Conservation (phyloP, 2,329 filamentous ascomycete genomes). For the Knoxdaviesia proteae region DNA sequence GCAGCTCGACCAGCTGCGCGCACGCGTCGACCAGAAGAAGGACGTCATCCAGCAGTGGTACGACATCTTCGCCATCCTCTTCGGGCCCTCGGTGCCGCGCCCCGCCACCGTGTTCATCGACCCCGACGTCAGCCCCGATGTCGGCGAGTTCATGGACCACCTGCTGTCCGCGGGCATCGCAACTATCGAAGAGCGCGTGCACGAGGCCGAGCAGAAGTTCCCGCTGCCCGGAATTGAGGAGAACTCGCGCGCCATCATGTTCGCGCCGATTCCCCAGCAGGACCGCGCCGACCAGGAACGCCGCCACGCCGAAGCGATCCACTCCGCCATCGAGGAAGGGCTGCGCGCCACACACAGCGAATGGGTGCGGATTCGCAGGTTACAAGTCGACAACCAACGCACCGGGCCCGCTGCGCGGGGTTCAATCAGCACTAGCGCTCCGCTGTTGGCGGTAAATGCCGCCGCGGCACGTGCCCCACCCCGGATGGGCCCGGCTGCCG, state of each 20-base stretch:
- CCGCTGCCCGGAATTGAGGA: not conserved
- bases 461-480: too few relatives aligned
- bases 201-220: slow-evolving; percentile 1
- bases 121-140: slow-evolving; percentile 6
- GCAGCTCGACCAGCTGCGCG: slow-evolving; percentile 6
- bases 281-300: too few relatives aligned
- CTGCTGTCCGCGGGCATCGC: not conserved
- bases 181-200: not conserved
- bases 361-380: too few relatives aligned
- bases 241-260: not conserved
- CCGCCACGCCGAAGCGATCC: too few relatives aligned
- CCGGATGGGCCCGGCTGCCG: too few relatives aligned
- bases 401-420: too few relatives aligned
- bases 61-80: slow-evolving; percentile 7
- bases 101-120: slow-evolving; percentile 7
- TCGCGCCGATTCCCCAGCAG: not conserved
- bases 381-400: too few relatives aligned
- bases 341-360: too few relatives aligned
- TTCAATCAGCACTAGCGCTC: too few relatives aligned
- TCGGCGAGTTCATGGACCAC: slow-evolving; percentile 6
- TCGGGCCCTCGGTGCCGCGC: slow-evolving; percentile 3
- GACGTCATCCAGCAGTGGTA: slow-evolving; percentile 8
- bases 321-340: too few relatives aligned
- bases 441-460: too few relatives aligned
- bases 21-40: slow-evolving; percentile 7